A percentile compares a stretch with the other conserved stretches of the same genome.
phyloP scores from a whole-genome alignment of 495 filamentous ascomycete species.

The Lasiosphaeria ovina region DNA sequence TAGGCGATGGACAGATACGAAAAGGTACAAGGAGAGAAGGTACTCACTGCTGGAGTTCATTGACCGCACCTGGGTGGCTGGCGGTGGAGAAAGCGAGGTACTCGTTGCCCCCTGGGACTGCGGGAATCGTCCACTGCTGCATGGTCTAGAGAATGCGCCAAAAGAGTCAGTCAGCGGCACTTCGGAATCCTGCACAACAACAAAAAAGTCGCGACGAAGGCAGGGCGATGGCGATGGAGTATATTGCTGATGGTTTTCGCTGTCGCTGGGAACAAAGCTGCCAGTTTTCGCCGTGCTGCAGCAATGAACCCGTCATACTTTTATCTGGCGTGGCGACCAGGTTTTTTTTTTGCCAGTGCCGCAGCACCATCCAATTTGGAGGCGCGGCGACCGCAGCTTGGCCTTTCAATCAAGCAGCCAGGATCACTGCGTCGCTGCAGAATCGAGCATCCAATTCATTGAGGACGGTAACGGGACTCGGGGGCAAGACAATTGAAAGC shows the following conservation, averaged over 20 bases:
- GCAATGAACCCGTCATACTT: slow-evolving; percentile 20
- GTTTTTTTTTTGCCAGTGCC: slow-evolving; percentile 1
- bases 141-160: slow-evolving; percentile 39
- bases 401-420: slow-evolving; percentile 7
- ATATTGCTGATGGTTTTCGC: slow-evolving; percentile 1
- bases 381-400: slow-evolving; percentile 13
- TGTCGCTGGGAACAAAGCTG: background rate
- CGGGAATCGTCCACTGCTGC: slow-evolving; percentile 53
- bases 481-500: slow-evolving; percentile 1
- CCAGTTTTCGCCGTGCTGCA: background rate
- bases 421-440: slow-evolving; percentile 13
- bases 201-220: too few species aligned
- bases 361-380: slow-evolving; percentile 25
- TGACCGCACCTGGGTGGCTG: slow-evolving; percentile 34
- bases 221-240: too few species aligned
- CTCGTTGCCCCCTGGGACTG: slow-evolving; percentile 29
- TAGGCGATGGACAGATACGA: slow-evolving; percentile 31
- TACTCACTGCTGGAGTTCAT: slow-evolving; percentile 56
- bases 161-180: slow-evolving; percentile 4
- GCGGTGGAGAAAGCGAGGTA: slow-evolving; percentile 50
- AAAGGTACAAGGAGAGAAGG: slow-evolving; percentile 43
- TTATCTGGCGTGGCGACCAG: slow-evolving; percentile 21
- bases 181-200: background rate
- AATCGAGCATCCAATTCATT: slow-evolving; percentile 22
- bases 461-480: background rate